These are phyloP conservation scores for Podochytrium sp. DNA, from an alignment of 192 early-diverging fungal species.

Conservation along the genomic window DNA sequence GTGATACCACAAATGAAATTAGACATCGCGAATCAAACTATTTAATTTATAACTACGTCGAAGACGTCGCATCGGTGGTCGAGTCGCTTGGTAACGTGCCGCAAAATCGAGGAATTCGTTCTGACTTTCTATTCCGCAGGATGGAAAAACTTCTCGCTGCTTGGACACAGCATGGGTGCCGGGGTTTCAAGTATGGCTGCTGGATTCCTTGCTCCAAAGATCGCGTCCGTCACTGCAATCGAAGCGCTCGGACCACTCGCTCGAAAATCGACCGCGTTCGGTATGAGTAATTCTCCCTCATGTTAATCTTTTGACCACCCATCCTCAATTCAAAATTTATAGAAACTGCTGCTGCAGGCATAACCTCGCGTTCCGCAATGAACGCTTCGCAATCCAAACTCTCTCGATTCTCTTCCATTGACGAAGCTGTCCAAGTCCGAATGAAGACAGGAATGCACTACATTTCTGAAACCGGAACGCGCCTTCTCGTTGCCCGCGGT, in stretches of 20 bases:
- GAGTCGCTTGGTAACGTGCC: constrained; percentile 1
- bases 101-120: neutral
- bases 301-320: too few species aligned
- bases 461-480: constrained; percentile 23
- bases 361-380: too few species aligned
- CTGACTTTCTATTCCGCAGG: neutral
- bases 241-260: constrained; percentile 30
- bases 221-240: constrained; percentile 15
- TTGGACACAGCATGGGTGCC: constrained; percentile 40
- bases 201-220: neutral
- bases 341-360: too few species aligned
- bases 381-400: neutral
- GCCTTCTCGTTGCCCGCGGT: constrained; percentile 28
- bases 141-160: constrained; percentile 22
- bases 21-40: constrained; percentile 30
- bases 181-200: constrained; percentile 18
- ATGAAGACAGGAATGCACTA: constrained; percentile 25
- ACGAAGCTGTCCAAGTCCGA: constrained; percentile 23
- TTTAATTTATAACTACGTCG: constrained; percentile 15
- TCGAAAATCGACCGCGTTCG: neutral
- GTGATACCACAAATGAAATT: neutral
- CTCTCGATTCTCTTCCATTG: neutral
- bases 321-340: too few species aligned
- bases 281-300: too few species aligned
- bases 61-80: constrained; percentile 26